Base-by-base conservation (phyloP, 306 rosid species). In the Ziziphus jujuba region DNA sequence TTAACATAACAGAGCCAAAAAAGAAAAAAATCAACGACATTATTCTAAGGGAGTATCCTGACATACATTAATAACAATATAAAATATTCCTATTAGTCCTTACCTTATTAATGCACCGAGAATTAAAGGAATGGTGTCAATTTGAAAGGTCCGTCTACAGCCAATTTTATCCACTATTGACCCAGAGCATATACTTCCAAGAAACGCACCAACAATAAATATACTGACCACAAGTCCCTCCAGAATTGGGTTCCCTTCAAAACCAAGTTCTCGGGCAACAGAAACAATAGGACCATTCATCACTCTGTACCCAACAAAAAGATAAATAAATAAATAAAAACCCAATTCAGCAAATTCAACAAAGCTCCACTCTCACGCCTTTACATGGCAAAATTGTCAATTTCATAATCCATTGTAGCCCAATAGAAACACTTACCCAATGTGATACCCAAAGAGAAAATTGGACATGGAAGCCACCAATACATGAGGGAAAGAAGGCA, bases 161-260 rank as follows among this genome's bases (percentile, higher is more conserved):
- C 96, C 98, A 68, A 91, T 87, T 79, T 79, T 89, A 58, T 91
- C 98, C 36, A 89, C 87, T 68, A 91, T 80, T 17, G 86, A 80
- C 55, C 95, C 96, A 6, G 81, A 69, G 59, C 89, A 69, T 67
- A 89, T 17, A 81, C 98, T 91, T 73, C 98, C 98, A 66, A 89
- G 60, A 80, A 91, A 91, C 56, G 96, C 96, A 38, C 96, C 98
- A 59, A 76, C 95, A 66, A 89, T 89, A 80, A 89, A 89, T 38
- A 91, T 91, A 72, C 98, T 91, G 65, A 87, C 96, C 50, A 89
- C 96, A 55, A 91, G 90, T 36, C 98, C 96, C 83, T 91, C 95
- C 53, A 87, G 67, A 40, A 87, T 81, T 24, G 96, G 65, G 65
- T 91, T 87, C 60, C 98, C 96, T 55, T 82, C 87, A 77, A 89